Base-by-base conservation (phyloP, 2,329 filamentous ascomycete genomes). In the Fusarium foetens region DNA sequence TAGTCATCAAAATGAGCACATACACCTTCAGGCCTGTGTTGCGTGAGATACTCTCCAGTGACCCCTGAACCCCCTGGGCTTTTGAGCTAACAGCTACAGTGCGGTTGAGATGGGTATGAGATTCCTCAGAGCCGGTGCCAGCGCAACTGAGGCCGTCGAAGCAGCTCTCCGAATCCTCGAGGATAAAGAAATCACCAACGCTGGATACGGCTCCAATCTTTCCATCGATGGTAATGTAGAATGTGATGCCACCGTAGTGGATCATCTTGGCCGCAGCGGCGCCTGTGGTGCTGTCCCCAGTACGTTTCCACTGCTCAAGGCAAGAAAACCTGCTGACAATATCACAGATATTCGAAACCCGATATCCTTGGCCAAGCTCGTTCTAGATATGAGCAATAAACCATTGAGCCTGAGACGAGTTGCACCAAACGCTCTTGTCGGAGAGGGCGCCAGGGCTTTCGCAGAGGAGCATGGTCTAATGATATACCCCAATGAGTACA, bases 181-280 rank as follows among this genome's bases (percentile, higher is more conserved):
- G 82, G 94, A 99, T 79, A 91, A 93, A 63, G 94, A 98, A 77
- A 97, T 99, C 73, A 99, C 97, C 39, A 99, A 99, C 80, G 93
- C 95, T 41, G 96, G 96, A 1, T 98, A 93, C 79, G 96, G 97
- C 51, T 99, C 96, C 82, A 99, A 99, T 77, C 85, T 99, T 29
- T 92, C 94, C 48, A 93, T 97, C 70, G 92, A 98, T 75, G 96
- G 96, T 3, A 89, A 91, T 2, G 96, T 98, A 17, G 96, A 99
- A 81, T 97, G 95, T 75, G 96, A 99, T 84, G 96, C 96, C 61
- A 95, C 94, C 1, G 89, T 99, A 59, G 93, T 99, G 43, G 95
- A 99, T 78, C 93, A 98, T 79, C 85, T 92, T 55, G 96, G 97
- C 45, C 91, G 94, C 72, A 98, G 95, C 80, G 96, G 96, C 74